Conservation (phyloP, 2,329 filamentous ascomycete species). For the Botrytis fabae region DNA sequence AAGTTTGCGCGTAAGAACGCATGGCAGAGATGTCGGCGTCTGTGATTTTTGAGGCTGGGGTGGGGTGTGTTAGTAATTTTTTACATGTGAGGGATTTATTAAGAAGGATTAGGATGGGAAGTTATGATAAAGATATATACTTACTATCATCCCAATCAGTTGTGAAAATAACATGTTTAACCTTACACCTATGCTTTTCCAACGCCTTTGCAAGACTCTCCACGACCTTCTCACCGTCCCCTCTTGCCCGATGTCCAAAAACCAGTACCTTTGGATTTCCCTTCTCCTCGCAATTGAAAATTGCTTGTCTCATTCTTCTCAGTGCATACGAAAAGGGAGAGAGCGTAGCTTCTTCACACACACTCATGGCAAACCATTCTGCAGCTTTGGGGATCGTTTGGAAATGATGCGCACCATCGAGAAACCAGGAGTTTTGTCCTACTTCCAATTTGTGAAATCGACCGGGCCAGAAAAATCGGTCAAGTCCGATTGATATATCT, state of each 20-base stretch:
- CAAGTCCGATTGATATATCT: conserved; percentile 60
- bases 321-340: conserved; percentile 20
- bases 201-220: conserved; percentile 24
- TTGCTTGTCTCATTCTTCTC: not conserved
- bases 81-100: accelerated
- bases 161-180: conserved; percentile 31
- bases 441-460: conserved; percentile 65
- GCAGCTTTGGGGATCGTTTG: conserved; percentile 82
- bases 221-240: conserved; percentile 23
- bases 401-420: conserved; percentile 44
- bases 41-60: conserved; percentile 7
- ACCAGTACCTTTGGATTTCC: conserved; percentile 25
- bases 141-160: conserved; percentile 25
- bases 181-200: conserved; percentile 18
- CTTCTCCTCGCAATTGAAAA: not conserved
- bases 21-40: conserved; percentile 18
- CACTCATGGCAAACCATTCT: conserved; percentile 67
- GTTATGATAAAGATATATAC: not conserved
- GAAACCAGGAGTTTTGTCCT: conserved; percentile 39
- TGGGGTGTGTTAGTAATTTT: not conserved
- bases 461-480: conserved; percentile 73
- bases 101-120: not conserved
- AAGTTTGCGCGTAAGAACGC: conserved; percentile 27
- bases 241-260: conserved; percentile 24
- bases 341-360: conserved; percentile 39